phyloP scores from a whole-genome alignment of 2,329 filamentous ascomycete genomes.

The Saccharata proteae region DNA sequence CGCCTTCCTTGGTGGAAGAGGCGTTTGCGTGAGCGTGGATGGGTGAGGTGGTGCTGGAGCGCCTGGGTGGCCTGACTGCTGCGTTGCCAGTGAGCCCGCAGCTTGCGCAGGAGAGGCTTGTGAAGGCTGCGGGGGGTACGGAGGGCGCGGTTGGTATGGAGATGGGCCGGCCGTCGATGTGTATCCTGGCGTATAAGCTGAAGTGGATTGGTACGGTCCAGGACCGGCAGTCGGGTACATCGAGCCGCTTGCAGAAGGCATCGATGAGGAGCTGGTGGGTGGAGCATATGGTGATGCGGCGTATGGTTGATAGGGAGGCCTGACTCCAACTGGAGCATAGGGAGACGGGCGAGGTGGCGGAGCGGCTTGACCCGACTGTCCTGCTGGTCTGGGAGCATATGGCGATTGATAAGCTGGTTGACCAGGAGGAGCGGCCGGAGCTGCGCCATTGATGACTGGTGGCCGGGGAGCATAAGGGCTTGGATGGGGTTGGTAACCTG shows the following conservation, averaged over 20 bases:
- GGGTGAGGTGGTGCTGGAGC: background rate
- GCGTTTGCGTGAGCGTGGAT: background rate
- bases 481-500: conserved; percentile 5
- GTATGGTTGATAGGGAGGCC: conserved; percentile 6
- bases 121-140: conserved; percentile 1
- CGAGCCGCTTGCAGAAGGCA: too few relatives aligned
- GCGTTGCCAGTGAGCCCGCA: conserved; percentile 1
- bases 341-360: conserved; percentile 2
- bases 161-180: conserved; percentile 3
- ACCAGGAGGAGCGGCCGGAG: conserved; percentile 4
- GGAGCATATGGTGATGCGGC: conserved; percentile 5
- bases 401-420: conserved; percentile 7
- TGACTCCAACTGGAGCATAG: conserved; percentile 6
- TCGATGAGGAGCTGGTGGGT: background rate
- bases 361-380: conserved; percentile 6
- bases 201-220: conserved; percentile 1
- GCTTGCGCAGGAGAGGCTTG: conserved; percentile 4
- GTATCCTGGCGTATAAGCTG: conserved; percentile 3
- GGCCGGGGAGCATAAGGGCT: conserved; percentile 6
- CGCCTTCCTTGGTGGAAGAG: conserved; percentile 5
- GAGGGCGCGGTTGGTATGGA: conserved; percentile 5
- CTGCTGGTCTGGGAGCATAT: conserved; percentile 5
- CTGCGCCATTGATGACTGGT: too few relatives aligned
- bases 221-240: background rate
- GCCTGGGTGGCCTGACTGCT: conserved; percentile 2